Base-by-base conservation (phyloP, 441 rosid genomes). In the Bruguiera hainesii region DNA sequence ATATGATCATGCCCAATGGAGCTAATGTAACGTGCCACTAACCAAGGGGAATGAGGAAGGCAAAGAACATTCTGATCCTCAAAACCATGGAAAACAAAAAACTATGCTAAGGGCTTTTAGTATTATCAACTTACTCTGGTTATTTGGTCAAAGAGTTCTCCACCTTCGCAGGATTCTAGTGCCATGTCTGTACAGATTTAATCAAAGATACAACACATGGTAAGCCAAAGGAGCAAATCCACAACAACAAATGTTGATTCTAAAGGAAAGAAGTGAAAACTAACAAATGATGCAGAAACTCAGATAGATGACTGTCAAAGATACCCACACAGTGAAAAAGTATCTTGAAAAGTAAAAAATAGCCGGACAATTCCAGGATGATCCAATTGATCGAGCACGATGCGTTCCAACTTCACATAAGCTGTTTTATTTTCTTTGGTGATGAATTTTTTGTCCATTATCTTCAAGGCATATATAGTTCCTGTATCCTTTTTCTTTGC, bases 341-440 rank as follows among this genome's bases (percentile, higher is more conserved):
- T 76, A 77, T 87, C 89, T 71, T 82, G 87, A 79, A 91, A 85
- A 42, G 93, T 86, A 71, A 83, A 89, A 75, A 65, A 81, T 25
- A 90, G 84, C 60, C 80, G 75, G 76, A 88, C 87, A 72, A 90
- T 76, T 67, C 96, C 94, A 39, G 94, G 86, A 70, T 85, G 89
- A 76, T 88, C 89, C 73, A 88, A 73, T 74, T 79, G 89, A 77
- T 88, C 89, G 64, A 87, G 93, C 72, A 87, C 83, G 60, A 78
- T 82, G 28, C 99, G 86, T 69, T 96, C 98, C 79, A 96, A 67
- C 84, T 96, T 96, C 72, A 96, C 98, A 82, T 93, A 96, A 75
- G 97, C 85, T 50, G 97, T 88, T 86, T 93, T 96, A 77, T 96
- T 96, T 88, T 96, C 99, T 75, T 96, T 96, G 73, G 99, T 96